A percentile compares a stretch with the other conserved stretches of the same genome.
Evolutionary conservation across 257 asterid genomes (phyloP).

Genomic region (Fraxinus excelsior): DNA sequence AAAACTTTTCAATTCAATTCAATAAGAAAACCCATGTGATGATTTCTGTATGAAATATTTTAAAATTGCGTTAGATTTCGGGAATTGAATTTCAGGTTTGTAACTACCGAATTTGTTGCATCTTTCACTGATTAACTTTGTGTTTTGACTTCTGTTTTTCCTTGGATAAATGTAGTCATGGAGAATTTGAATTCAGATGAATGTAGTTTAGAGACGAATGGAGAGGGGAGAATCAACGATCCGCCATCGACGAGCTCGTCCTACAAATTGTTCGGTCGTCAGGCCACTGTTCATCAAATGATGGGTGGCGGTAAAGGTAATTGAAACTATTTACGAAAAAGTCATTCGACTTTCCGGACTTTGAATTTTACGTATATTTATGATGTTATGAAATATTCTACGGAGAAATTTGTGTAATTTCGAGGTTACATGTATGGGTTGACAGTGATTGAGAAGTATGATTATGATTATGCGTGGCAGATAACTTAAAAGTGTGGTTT

Average conservation of each 20-base stretch:
- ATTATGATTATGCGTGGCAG: not conserved
- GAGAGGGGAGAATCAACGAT: conserved; percentile 47
- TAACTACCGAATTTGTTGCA: not conserved
- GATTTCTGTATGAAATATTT: not conserved
- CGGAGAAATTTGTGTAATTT: not conserved
- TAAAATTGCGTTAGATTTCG: not conserved
- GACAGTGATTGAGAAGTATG: not conserved
- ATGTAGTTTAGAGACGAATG: conserved; percentile 46
- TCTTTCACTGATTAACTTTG: conserved; percentile 11
- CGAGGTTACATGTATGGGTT: not conserved
- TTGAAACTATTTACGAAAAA: not conserved
- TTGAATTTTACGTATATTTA: not conserved
- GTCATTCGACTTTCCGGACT: not conserved
- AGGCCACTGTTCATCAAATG: conserved; percentile 62
- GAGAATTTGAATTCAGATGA: conserved; percentile 62
- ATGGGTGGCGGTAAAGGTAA: conserved; percentile 85
- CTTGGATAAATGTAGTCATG: conserved; percentile 42
- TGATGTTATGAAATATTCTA: not conserved
- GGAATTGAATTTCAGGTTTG: not conserved
- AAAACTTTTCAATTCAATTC: conserved; percentile 19
- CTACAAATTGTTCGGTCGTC: conserved; percentile 54
- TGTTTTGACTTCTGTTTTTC: not conserved
- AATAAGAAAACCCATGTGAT: not conserved
- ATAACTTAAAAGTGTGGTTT: not conserved
- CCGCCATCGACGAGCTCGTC: conserved; percentile 56